Conservation (phyloP, 768 basidiomycete genomes). For the Kwoniella dendrophila region DNA sequence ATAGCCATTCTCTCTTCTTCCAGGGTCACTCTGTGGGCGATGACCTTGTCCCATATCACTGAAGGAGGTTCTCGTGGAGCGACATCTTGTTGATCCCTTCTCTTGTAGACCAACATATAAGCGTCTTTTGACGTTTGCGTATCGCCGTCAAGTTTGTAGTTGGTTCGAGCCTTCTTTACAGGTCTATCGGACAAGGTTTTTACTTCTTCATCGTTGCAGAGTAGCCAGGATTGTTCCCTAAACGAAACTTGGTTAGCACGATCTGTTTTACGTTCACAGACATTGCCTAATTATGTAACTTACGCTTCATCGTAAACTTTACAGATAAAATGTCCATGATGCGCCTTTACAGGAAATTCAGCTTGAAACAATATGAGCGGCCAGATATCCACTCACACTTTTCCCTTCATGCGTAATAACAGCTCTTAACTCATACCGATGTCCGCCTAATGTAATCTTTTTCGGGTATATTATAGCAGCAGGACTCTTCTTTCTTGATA, state of each 20-base stretch:
- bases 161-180: slow-evolving; percentile 24
- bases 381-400: slow-evolving; percentile 74
- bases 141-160: slow-evolving; percentile 3
- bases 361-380: slow-evolving; percentile 66
- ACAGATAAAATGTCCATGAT: slow-evolving; percentile 53
- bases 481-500: slow-evolving; percentile 86
- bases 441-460: slow-evolving; percentile 67
- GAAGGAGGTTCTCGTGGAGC: slow-evolving; percentile 18
- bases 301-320: slow-evolving; percentile 47
- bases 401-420: slow-evolving; percentile 84
- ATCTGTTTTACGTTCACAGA: too few species aligned
- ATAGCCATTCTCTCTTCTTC: slow-evolving; percentile 20
- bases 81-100: slow-evolving; percentile 48
- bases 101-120: slow-evolving; percentile 91
- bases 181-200: slow-evolving; percentile 61
- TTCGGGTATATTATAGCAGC: slow-evolving; percentile 76
- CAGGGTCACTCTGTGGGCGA: slow-evolving; percentile 13
- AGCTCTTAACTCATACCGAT: slow-evolving; percentile 78
- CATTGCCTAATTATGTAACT: too few species aligned
- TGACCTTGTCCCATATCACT: slow-evolving; percentile 11
- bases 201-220: slow-evolving; percentile 88
- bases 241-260: background rate
- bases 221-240: slow-evolving; percentile 77
- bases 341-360: slow-evolving; percentile 61
- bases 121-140: slow-evolving; percentile 70